Evolutionary conservation across 306 rosid species (phyloP).

Genomic region (Trifolium repens): DNA sequence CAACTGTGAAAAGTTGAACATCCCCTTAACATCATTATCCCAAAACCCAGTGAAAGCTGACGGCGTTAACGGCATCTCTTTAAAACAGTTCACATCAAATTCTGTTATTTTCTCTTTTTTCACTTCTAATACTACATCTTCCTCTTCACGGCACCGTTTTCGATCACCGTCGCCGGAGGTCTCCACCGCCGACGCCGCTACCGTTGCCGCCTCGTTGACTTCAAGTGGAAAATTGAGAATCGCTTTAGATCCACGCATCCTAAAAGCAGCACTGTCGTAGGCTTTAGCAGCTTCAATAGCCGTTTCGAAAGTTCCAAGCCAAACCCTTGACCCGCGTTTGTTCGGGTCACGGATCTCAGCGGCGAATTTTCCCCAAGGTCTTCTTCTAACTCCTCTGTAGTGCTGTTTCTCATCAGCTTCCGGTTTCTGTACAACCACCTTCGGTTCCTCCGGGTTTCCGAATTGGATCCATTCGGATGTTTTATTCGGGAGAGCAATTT

Average conservation of each 20-base stretch:
- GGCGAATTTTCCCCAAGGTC: conserved; percentile 94
- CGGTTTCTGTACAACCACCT: neutral
- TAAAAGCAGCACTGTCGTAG: conserved; percentile 81
- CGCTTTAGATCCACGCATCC: conserved; percentile 81
- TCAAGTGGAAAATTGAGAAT: conserved; percentile 83
- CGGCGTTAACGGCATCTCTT: conserved; percentile 83
- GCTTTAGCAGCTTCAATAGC: conserved; percentile 90
- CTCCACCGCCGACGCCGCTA: neutral
- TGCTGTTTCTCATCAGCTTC: conserved; percentile 39
- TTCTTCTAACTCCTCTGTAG: conserved; percentile 73
- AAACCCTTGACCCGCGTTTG: conserved; percentile 71
- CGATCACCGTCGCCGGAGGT: conserved; percentile 19
- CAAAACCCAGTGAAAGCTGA: conserved; percentile 71
- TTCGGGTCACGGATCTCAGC: conserved; percentile 92
- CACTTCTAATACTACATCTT: conserved; percentile 25
- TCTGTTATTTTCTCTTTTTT: conserved; percentile 62
- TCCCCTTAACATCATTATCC: conserved; percentile 70
- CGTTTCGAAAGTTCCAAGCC: conserved; percentile 86
- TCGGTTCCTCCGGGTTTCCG: conserved; percentile 33
- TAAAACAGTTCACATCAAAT: neutral
- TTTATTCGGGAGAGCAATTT: conserved; percentile 63
- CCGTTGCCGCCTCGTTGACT: neutral
- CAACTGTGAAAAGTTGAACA: conserved; percentile 67
- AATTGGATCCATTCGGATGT: conserved; percentile 76
- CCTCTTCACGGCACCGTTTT: conserved; percentile 61